phyloP scores from a whole-genome alignment of 257 asterid species.

The Fraxinus quadrangulata region DNA sequence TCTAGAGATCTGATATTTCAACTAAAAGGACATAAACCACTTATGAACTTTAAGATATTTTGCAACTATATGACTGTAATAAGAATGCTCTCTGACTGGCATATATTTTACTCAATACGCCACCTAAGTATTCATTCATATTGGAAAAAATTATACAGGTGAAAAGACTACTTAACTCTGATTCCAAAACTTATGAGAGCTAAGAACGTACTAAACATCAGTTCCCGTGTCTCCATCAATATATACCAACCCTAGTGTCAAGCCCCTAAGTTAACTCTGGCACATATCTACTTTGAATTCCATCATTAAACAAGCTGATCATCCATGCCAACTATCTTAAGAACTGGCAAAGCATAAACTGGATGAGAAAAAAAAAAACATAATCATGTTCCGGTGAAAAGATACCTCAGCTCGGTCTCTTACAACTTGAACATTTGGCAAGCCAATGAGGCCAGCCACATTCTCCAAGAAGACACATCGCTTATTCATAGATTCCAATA shows the following conservation, averaged over 20 bases:
- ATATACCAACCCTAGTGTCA: not conserved
- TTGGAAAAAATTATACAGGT: not conserved
- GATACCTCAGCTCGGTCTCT: conserved; percentile 87
- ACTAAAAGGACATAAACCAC: conserved; percentile 1
- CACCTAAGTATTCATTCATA: not conserved
- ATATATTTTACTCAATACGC: not conserved
- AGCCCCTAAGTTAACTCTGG: not conserved
- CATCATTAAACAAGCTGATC: not conserved
- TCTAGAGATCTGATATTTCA: conserved; percentile 3
- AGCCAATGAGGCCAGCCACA: conserved; percentile 50
- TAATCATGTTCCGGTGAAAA: not conserved
- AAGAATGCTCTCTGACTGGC: not conserved
- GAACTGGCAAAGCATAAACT: not conserved
- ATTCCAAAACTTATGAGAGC: not conserved
- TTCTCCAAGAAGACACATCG: conserved; percentile 89
- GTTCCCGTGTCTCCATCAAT: not conserved
- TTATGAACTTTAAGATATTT: not conserved
- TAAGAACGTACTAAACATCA: not conserved
- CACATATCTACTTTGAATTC: conserved; percentile 9
- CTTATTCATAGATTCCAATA: conserved; percentile 84
- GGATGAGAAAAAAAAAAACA: not conserved
- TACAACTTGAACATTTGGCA: conserved; percentile 69
- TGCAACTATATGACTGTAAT: conserved; percentile 3
- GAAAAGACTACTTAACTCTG: not conserved
- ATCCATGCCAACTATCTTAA: not conserved